A percentile compares a stretch with the other conserved stretches of the same genome.
phyloP scores from a whole-genome alignment of 2,329 filamentous ascomycete species.

The Microsporum canis region DNA sequence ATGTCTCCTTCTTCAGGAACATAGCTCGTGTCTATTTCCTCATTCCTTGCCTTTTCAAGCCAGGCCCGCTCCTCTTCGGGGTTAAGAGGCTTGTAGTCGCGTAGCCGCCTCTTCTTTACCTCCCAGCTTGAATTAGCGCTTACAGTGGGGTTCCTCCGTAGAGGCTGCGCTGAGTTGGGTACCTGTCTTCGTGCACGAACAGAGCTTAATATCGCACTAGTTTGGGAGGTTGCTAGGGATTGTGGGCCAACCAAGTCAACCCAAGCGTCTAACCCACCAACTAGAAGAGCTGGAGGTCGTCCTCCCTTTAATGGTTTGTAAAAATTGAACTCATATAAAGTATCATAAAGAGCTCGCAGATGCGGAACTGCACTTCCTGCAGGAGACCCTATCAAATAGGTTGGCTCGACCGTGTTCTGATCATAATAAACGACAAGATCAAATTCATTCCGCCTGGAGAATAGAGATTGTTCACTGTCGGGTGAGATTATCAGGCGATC shows the following conservation, averaged over 20 bases:
- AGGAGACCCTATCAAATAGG: constrained; percentile 42
- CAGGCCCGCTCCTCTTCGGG: constrained; percentile 71
- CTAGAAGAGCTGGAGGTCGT: constrained; percentile 61
- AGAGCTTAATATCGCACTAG: constrained; percentile 39
- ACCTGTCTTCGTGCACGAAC: constrained; percentile 29
- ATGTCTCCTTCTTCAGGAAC: constrained; percentile 30
- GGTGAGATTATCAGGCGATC: constrained; percentile 39
- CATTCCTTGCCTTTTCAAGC: constrained; percentile 62
- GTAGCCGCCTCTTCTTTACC: constrained; percentile 45
- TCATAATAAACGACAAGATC: constrained; percentile 91
- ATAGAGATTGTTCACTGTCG: constrained; percentile 56
- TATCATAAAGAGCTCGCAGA: constrained; percentile 64
- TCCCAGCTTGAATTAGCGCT: constrained; percentile 43
- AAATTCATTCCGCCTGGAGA: constrained; percentile 60
- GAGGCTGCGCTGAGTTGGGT: constrained; percentile 33
- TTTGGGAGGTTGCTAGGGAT: constrained; percentile 49
- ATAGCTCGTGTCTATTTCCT: constrained; percentile 43
- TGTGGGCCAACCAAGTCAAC: constrained; percentile 63
- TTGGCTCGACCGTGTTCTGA: constrained; percentile 49
- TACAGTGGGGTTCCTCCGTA: constrained; percentile 42
- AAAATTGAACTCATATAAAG: constrained; percentile 73
- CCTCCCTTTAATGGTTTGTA: constrained; percentile 56
- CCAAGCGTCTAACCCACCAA: constrained; percentile 81
- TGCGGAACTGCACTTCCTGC: constrained; percentile 40
- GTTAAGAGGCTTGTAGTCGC: constrained; percentile 60